phyloP scores from a whole-genome alignment of 495 filamentous ascomycete genomes.

The Bathelium albidoporum region DNA sequence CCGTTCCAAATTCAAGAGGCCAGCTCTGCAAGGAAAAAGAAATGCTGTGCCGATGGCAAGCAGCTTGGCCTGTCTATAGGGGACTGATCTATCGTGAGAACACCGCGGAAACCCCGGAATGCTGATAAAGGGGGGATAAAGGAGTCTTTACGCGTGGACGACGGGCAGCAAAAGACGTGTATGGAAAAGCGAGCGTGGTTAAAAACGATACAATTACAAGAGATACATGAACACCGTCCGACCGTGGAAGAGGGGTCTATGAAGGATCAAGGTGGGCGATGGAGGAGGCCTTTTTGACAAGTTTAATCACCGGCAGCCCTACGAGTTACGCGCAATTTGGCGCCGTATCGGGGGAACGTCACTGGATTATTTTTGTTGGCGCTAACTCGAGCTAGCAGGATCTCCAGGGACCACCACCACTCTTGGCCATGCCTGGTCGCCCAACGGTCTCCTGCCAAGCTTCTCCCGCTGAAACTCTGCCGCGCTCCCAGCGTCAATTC shows the following conservation, averaged over 20 bases:
- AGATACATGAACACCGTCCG: not conserved
- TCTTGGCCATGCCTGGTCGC: not conserved
- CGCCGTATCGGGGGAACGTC: not conserved
- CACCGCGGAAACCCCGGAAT: not conserved
- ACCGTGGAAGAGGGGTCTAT: not conserved
- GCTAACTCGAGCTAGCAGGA: not conserved
- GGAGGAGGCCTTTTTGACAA: not conserved
- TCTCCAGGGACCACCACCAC: not conserved
- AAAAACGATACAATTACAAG: not conserved
- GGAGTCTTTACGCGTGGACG: not conserved
- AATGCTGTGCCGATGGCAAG: not conserved
- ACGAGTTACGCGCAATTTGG: not conserved
- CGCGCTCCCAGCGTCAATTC: not conserved
- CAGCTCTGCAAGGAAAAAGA: not conserved
- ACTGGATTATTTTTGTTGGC: slow-evolving; percentile 1
- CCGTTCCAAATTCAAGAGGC: not conserved
- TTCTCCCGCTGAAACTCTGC: slow-evolving; percentile 4
- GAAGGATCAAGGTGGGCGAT: not conserved
- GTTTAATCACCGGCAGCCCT: not conserved
- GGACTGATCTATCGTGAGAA: not conserved
- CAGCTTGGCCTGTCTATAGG: not conserved
- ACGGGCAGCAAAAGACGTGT: not conserved
- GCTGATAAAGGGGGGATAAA: not conserved
- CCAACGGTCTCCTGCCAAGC: not conserved
- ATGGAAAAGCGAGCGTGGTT: not conserved